Conservation (phyloP, 2,329 filamentous ascomycete species). For the Penicillium sp. region DNA sequence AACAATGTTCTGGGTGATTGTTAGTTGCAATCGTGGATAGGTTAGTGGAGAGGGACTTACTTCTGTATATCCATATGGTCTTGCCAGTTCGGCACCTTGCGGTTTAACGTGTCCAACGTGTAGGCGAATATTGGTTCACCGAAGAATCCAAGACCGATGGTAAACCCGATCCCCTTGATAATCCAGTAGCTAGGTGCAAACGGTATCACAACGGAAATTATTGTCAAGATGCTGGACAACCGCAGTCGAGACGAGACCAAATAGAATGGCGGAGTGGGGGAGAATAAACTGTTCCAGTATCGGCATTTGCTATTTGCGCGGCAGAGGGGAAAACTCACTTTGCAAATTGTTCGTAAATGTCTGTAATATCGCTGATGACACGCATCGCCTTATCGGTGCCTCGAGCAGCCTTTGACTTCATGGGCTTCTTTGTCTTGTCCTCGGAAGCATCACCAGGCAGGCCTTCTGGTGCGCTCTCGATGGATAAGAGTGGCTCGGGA, state of each 20-base stretch:
- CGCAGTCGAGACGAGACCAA: slow-evolving; percentile 51
- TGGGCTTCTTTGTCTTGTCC: slow-evolving; percentile 70
- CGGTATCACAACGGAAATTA: slow-evolving; percentile 51
- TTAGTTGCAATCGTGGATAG: slow-evolving; percentile 7
- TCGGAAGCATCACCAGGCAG: slow-evolving; percentile 48
- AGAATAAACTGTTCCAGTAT: slow-evolving; percentile 48
- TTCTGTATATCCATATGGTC: slow-evolving; percentile 70
- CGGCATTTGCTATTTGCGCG: background rate
- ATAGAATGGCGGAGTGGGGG: slow-evolving; percentile 60
- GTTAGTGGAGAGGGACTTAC: slow-evolving; percentile 13
- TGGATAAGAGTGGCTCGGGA: slow-evolving; percentile 48
- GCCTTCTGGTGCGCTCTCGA: slow-evolving; percentile 51
- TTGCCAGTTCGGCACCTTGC: slow-evolving; percentile 64
- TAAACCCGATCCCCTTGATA: slow-evolving; percentile 62
- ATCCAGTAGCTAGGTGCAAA: slow-evolving; percentile 58
- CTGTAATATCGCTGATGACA: slow-evolving; percentile 55
- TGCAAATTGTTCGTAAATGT: slow-evolving; percentile 61
- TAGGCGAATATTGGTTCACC: slow-evolving; percentile 67
- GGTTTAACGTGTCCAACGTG: slow-evolving; percentile 49
- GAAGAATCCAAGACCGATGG: slow-evolving; percentile 69
- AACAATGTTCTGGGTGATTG: slow-evolving; percentile 56
- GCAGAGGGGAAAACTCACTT: slow-evolving; percentile 42
- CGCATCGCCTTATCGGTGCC: slow-evolving; percentile 54
- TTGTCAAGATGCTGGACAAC: slow-evolving; percentile 52
- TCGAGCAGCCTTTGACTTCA: slow-evolving; percentile 66